Base-by-base conservation (phyloP, 192 early-diverging fungal species). In the Entophlyctis luteolus region DNA sequence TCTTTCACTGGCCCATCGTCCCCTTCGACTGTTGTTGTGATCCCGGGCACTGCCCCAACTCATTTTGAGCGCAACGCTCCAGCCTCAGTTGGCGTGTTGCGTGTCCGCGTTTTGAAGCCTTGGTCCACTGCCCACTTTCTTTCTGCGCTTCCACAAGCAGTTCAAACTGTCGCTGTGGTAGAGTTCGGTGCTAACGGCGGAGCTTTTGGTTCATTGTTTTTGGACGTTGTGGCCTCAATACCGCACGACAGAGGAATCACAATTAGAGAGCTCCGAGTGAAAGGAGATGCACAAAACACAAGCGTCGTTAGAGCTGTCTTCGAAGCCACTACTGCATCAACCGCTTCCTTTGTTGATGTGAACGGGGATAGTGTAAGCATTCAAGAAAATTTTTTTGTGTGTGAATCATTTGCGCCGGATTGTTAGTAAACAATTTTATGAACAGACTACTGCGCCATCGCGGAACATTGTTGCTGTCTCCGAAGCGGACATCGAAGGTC, bases 181-280 rank as follows among this genome's bases (percentile, higher is more conserved):
- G 48, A 82, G 65, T 65, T 95, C 22, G 72, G 89, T 16, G 72
- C 94, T 31, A 87, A 89, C 33, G 79, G 81, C 14, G 73, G 79
- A 65, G 76, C 87, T 20, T 93, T 88, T 86, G 90, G 89, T 25
- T 89, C 90, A 29, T 74, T 95, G 46, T 91, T 93, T 79, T 78
- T 93, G 35, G 93, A 95, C 70, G 84, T 95, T 49, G 86, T 88
- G 0, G 81, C 89, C 23, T 78, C 85, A 18, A 87, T 90, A 69
- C 84, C 89, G n/a, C n/a, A n/a, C n/a, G n/a, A n/a, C n/a, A n/a
- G n/a, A n/a, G n/a, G n/a, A n/a, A n/a, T 33, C 23, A 32, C 4
- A 18, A 42, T 63, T 4, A 18, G 50, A n/a, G 60, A 63, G 35
- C 23, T 63, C 29, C 16, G 60, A 10, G 42, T 63, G 3, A 20